Conservation (phyloP, 108 stramenopile genomes). For the Stephanodiscus minutulus region DNA sequence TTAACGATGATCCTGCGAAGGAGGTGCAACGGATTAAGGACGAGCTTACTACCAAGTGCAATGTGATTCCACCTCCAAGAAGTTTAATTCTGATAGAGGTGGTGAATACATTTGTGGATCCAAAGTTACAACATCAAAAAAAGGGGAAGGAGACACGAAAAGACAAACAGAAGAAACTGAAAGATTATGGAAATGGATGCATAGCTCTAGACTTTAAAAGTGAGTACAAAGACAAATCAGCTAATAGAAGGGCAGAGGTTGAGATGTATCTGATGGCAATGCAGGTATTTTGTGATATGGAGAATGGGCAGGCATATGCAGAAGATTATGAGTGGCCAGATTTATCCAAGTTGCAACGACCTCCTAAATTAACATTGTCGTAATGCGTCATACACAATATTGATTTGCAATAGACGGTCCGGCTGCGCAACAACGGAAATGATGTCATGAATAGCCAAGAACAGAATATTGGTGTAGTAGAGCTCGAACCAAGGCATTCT, state of each 20-base stretch:
- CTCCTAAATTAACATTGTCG: neutral
- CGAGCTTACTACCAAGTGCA: slow-evolving; percentile 72
- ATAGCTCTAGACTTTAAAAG: slow-evolving; percentile 56
- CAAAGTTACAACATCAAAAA: slow-evolving; percentile 79
- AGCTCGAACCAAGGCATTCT: no score
- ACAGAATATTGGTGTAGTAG: no score
- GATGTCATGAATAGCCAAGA: no score
- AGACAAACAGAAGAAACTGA: slow-evolving; percentile 26
- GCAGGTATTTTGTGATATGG: slow-evolving; percentile 82
- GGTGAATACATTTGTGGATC: slow-evolving; percentile 83
- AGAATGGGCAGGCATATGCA: slow-evolving; percentile 67
- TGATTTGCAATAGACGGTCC: neutral
- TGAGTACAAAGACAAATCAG: slow-evolving; percentile 45
- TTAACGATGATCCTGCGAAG: slow-evolving; percentile 66
- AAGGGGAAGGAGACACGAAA: slow-evolving; percentile 13
- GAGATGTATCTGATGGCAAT: slow-evolving; percentile 71
- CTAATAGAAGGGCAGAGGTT: slow-evolving; percentile 44
- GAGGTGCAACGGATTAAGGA: slow-evolving; percentile 79
- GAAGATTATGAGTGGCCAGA: slow-evolving; percentile 72
- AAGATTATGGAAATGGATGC: slow-evolving; percentile 61
- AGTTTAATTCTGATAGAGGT: slow-evolving; percentile 55
- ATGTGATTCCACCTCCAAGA: slow-evolving; percentile 66
- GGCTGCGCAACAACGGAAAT: neutral
- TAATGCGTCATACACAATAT: neutral
- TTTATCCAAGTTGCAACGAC: slow-evolving; percentile 12